A percentile compares a stretch with the other conserved stretches of the same genome.
Evolutionary conservation across 176 grass and related monocot species (phyloP).

Genomic region (Alopecurus myosuroides): DNA sequence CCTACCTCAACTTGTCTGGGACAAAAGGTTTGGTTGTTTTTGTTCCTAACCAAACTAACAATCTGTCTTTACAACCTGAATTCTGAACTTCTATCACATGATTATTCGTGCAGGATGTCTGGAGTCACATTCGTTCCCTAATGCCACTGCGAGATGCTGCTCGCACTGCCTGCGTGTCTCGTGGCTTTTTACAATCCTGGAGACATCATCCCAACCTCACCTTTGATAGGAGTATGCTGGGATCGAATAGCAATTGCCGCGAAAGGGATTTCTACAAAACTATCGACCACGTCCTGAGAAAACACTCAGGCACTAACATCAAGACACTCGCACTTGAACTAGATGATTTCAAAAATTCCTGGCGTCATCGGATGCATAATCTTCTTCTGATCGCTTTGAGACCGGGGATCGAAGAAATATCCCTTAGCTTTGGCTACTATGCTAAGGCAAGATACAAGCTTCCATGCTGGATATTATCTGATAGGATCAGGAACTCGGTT

Average conservation of each 20-base stretch:
- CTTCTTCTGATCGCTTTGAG: not conserved
- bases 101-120: slow-evolving; percentile 5
- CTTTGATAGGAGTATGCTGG: not conserved
- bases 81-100: not conserved
- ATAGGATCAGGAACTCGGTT: not conserved
- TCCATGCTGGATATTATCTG: not conserved
- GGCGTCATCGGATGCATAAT: not conserved
- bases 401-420: not conserved
- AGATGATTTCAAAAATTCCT: not conserved
- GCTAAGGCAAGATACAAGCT: not conserved
- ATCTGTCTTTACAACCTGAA: not conserved
- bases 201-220: not conserved
- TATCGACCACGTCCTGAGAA: not conserved
- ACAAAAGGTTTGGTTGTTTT: too few relatives aligned
- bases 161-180: not conserved
- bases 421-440: not conserved
- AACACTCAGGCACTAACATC: not conserved
- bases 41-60: not conserved
- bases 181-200: not conserved
- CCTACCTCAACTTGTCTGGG: too few relatives aligned
- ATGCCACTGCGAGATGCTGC: not conserved
- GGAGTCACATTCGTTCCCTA: not conserved
- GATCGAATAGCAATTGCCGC: not conserved
- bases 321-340: not conserved
- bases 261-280: not conserved